These are phyloP conservation scores for Gillenia trifoliata DNA, from an alignment of 306 rosid species.

Conservation along the genomic window DNA sequence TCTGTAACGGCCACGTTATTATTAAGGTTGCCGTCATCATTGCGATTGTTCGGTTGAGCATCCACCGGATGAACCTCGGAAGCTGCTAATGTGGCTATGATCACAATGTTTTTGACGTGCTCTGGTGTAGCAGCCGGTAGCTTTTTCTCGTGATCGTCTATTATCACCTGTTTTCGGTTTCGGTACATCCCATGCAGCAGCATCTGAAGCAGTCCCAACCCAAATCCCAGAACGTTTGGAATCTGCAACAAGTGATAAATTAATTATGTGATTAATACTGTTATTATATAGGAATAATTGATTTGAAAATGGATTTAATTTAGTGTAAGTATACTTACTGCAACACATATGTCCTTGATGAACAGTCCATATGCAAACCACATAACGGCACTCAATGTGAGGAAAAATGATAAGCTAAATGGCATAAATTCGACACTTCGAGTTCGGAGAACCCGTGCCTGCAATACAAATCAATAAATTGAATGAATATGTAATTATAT, in stretches of 20 bases:
- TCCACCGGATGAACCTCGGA: slow-evolving; percentile 30
- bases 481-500: neutral
- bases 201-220: slow-evolving; percentile 65
- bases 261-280: neutral
- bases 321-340: slow-evolving; percentile 40
- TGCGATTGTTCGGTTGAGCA: neutral
- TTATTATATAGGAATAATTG: neutral
- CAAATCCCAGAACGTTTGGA: slow-evolving; percentile 70
- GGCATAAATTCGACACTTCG: slow-evolving; percentile 87
- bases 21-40: no score
- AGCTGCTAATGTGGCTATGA: slow-evolving; percentile 12
- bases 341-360: slow-evolving; percentile 69
- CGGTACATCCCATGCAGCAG: slow-evolving; percentile 50
- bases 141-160: slow-evolving; percentile 20
- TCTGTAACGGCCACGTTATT: neutral
- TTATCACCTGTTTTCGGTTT: slow-evolving; percentile 7
- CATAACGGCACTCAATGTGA: slow-evolving; percentile 72
- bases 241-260: slow-evolving; percentile 27
- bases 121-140: slow-evolving; percentile 9
- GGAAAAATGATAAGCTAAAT: slow-evolving; percentile 62
- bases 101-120: slow-evolving; percentile 11
- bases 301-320: neutral
- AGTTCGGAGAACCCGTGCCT: slow-evolving; percentile 73
- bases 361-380: slow-evolving; percentile 82
- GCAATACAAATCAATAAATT: neutral